Evolutionary conservation across 2,329 filamentous ascomycete species (phyloP).

Genomic region (Cephalotrichum gorgonifer): DNA sequence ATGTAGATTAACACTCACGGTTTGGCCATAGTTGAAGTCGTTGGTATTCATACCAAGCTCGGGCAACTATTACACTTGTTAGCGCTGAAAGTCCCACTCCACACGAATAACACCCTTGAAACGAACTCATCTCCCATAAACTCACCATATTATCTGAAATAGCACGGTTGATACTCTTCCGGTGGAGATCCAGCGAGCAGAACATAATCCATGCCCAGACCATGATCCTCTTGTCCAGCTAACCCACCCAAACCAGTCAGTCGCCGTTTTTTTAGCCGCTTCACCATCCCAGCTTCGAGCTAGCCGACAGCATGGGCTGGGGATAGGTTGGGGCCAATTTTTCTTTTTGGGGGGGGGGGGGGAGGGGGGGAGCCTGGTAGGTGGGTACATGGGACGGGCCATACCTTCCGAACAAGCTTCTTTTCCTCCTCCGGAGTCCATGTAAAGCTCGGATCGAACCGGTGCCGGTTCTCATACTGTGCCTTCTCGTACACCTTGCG

Average conservation of each 20-base stretch:
- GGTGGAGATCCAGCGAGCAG: constrained; percentile 32
- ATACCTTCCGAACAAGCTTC: no score
- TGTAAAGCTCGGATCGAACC: constrained; percentile 35
- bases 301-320: neutral
- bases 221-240: no score
- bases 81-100: constrained; percentile 9
- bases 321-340: constrained; percentile 1
- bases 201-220: no score
- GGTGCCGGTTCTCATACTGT: constrained; percentile 48
- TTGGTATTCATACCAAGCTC: no score
- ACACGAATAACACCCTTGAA: neutral
- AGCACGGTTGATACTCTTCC: constrained; percentile 33
- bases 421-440: constrained; percentile 39
- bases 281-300: constrained; percentile 10
- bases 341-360: no score
- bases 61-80: constrained; percentile 17
- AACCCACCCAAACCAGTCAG: constrained; percentile 26
- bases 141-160: constrained; percentile 27
- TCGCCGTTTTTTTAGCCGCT: neutral
- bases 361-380: no score
- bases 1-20: no score
- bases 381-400: no score
- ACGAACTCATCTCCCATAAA: neutral
- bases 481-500: constrained; percentile 42
- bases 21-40: no score